These are phyloP conservation scores for Deuterostichococcus epilithicus DNA, from an alignment of 139 green algal species.

Conservation along the genomic window DNA sequence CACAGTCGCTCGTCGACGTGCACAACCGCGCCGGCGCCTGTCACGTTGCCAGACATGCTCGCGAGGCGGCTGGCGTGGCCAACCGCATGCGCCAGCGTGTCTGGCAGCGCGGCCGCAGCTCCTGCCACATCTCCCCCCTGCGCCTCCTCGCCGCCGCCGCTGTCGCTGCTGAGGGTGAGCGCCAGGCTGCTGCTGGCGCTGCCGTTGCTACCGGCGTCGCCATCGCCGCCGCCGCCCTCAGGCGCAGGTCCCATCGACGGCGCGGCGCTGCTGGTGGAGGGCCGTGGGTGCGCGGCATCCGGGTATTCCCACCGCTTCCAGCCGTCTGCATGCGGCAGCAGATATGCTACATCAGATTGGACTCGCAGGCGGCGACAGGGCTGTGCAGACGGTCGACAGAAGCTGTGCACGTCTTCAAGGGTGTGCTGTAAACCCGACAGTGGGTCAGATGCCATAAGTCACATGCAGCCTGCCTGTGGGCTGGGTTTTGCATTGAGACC, in stretches of 20 bases:
- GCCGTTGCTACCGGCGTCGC: not conserved
- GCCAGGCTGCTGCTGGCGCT: not conserved
- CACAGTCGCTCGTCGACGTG: not conserved
- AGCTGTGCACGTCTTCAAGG: too few relatives aligned
- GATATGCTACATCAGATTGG: not conserved
- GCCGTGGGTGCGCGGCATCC: not conserved
- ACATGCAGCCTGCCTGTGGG: too few relatives aligned
- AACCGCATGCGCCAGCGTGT: not conserved
- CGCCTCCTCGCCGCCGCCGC: not conserved
- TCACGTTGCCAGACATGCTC: not conserved
- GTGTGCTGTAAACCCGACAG: too few relatives aligned
- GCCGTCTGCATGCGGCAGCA: not conserved
- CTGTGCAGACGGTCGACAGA: too few relatives aligned
- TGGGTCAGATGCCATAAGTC: too few relatives aligned
- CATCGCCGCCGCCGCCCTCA: too few relatives aligned
- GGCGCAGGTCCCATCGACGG: too few relatives aligned
- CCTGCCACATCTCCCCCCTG: not conserved
- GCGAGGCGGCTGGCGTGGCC: too few relatives aligned
- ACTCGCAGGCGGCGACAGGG: not conserved
- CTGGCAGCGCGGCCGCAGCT: not conserved
- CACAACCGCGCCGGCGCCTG: not conserved
- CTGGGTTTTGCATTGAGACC: too few relatives aligned
- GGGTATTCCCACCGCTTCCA: not conserved
- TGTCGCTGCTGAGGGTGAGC: conserved; percentile 5
- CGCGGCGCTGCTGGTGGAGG: not conserved